phyloP scores from a whole-genome alignment of 352 stramenopile species.

The Sclerospora graminicola region DNA sequence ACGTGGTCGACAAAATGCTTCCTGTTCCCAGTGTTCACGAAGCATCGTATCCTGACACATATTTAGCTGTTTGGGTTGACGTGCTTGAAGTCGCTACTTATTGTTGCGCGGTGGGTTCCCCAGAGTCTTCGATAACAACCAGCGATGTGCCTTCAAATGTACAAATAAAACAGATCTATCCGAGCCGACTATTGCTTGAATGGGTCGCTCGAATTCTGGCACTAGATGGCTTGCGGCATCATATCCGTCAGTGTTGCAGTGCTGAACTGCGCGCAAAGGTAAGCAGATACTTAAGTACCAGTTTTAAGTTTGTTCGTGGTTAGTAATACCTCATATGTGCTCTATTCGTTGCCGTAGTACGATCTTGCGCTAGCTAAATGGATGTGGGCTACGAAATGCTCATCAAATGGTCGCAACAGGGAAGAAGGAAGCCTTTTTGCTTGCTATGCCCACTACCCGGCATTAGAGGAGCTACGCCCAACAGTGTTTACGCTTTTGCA shows the following conservation, averaged over 20 bases:
- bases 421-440: background rate
- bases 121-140: constrained; percentile 4
- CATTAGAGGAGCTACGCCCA: constrained; percentile 40
- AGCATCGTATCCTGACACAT: constrained; percentile 35
- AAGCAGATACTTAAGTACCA: background rate
- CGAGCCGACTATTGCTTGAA: constrained; percentile 37
- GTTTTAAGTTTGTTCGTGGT: too few species aligned
- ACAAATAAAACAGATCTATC: constrained; percentile 37
- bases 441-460: constrained; percentile 13
- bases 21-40: constrained; percentile 17
- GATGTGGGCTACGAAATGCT: constrained; percentile 53
- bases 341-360: constrained; percentile 44
- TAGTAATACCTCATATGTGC: constrained; percentile 1
- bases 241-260: constrained; percentile 39
- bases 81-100: constrained; percentile 39
- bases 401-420: constrained; percentile 1
- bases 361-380: constrained; percentile 60
- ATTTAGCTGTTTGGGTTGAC: constrained; percentile 46
- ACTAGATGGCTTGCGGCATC: constrained; percentile 27
- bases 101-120: constrained; percentile 26
- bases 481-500: constrained; percentile 33
- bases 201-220: constrained; percentile 36
- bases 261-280: constrained; percentile 50
- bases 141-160: background rate
- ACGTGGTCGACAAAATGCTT: constrained; percentile 38